Conservation (phyloP, 352 stramenopile genomes). For the Phytophthora palmivora region DNA sequence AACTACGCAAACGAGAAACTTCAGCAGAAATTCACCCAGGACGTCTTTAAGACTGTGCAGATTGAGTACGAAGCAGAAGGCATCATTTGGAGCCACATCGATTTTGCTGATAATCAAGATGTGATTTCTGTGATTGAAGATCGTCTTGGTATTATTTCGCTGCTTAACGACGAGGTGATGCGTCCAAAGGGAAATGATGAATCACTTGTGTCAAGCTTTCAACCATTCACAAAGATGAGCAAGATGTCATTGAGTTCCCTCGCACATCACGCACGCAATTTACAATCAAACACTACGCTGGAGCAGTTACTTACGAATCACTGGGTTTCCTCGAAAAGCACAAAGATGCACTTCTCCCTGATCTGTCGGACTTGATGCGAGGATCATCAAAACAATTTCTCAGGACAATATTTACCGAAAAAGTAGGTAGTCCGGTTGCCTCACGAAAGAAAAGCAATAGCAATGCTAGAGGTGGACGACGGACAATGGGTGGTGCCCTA, state of each 20-base stretch:
- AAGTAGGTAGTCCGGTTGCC: conserved; percentile 26
- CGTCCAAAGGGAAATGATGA: conserved; percentile 88
- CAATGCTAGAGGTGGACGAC: conserved; percentile 40
- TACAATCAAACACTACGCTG: conserved; percentile 95
- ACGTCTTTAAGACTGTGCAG: conserved; percentile 91
- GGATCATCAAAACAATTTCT: conserved; percentile 72
- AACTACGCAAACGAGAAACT: conserved; percentile 95
- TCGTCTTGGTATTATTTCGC: conserved; percentile 87
- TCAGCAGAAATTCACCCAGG: conserved; percentile 93
- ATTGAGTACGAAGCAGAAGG: conserved; percentile 90
- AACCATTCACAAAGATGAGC: conserved; percentile 81
- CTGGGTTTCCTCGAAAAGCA: conserved; percentile 96
- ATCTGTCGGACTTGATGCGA: conserved; percentile 90
- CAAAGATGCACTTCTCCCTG: conserved; percentile 93
- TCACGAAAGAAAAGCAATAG: conserved; percentile 35
- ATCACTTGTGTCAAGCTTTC: conserved; percentile 79
- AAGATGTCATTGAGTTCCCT: conserved; percentile 81
- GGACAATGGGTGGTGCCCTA: conserved; percentile 50
- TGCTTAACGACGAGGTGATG: conserved; percentile 92
- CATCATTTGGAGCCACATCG: conserved; percentile 95
- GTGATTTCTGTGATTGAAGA: conserved; percentile 90
- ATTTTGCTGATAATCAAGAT: conserved; percentile 91
- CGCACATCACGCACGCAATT: conserved; percentile 88
- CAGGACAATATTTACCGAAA: conserved; percentile 55
- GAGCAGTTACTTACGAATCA: conserved; percentile 92